These are phyloP conservation scores for Knoxdaviesia capensis DNA, from an alignment of 2,329 filamentous ascomycete species.

Conservation along the genomic window DNA sequence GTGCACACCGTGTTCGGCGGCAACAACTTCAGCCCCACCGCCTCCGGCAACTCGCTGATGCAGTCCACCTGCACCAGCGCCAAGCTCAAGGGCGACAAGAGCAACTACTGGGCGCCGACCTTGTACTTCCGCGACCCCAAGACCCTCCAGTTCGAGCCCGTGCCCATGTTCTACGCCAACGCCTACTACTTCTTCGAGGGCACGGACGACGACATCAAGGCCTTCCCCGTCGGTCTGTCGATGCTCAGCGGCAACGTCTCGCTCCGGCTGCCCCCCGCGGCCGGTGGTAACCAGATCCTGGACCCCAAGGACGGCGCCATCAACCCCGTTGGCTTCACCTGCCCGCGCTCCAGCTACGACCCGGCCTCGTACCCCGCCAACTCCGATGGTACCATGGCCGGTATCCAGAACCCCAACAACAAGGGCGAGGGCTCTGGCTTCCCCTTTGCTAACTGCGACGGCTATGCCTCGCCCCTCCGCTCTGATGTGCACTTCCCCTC, in stretches of 20 bases:
- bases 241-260: constrained; percentile 48
- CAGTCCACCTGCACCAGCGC: constrained; percentile 52
- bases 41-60: constrained; percentile 37
- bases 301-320: constrained; percentile 30
- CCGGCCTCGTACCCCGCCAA: constrained; percentile 29
- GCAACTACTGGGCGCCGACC: constrained; percentile 59
- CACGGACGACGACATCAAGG: constrained; percentile 42
- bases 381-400: constrained; percentile 33
- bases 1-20: constrained; percentile 54
- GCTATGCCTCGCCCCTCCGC: constrained; percentile 37
- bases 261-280: constrained; percentile 34
- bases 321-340: constrained; percentile 38
- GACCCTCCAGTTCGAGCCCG: constrained; percentile 42
- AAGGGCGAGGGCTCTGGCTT: constrained; percentile 41
- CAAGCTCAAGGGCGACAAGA: constrained; percentile 45
- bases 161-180: constrained; percentile 52
- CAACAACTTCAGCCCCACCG: constrained; percentile 42
- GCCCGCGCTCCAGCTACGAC: constrained; percentile 30
- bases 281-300: constrained; percentile 26
- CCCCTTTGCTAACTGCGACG: constrained; percentile 49
- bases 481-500: constrained; percentile 53
- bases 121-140: constrained; percentile 47
- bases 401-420: constrained; percentile 33
- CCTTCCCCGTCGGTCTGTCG: constrained; percentile 51
- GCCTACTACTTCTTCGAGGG: constrained; percentile 57